phyloP scores from a whole-genome alignment of 352 stramenopile species.

The Peronospora farinosa region DNA sequence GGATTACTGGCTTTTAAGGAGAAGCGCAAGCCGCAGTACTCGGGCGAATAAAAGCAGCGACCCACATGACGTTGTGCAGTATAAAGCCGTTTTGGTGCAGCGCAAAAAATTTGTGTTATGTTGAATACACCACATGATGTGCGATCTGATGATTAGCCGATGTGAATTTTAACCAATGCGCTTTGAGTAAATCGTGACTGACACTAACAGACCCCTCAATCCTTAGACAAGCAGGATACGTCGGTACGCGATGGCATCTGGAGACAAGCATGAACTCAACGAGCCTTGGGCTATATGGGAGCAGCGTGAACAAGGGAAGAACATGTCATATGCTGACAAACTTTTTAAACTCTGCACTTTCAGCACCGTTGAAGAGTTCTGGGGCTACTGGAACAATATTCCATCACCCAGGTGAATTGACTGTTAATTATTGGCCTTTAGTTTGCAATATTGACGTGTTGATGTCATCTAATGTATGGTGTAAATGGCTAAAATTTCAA shows the following conservation, averaged over 20 bases:
- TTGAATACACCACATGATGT: too few relatives aligned
- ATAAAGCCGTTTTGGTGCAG: too few relatives aligned
- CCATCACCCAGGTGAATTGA: conserved; percentile 67
- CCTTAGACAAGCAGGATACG: conserved; percentile 16
- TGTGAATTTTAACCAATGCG: neutral
- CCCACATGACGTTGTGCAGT: too few relatives aligned
- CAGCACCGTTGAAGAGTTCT: conserved; percentile 85
- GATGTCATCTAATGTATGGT: conserved; percentile 5
- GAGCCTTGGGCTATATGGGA: conserved; percentile 85
- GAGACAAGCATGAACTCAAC: conserved; percentile 68
- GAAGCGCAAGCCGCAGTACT: conserved; percentile 89
- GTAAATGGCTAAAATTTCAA: neutral
- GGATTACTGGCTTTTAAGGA: conserved; percentile 89
- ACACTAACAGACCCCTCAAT: neutral
- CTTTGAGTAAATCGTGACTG: conserved; percentile 14
- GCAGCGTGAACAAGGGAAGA: conserved; percentile 69
- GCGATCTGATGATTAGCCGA: neutral
- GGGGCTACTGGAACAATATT: conserved; percentile 89
- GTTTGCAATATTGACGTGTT: neutral
- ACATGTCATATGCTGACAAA: conserved; percentile 80
- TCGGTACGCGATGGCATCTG: conserved; percentile 34
- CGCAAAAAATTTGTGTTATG: too few relatives aligned
- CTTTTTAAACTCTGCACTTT: conserved; percentile 86
- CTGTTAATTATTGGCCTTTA: neutral
- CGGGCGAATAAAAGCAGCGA: conserved; percentile 56